Conservation (phyloP, 805 yeast species). For the Ogataea sp. region DNA sequence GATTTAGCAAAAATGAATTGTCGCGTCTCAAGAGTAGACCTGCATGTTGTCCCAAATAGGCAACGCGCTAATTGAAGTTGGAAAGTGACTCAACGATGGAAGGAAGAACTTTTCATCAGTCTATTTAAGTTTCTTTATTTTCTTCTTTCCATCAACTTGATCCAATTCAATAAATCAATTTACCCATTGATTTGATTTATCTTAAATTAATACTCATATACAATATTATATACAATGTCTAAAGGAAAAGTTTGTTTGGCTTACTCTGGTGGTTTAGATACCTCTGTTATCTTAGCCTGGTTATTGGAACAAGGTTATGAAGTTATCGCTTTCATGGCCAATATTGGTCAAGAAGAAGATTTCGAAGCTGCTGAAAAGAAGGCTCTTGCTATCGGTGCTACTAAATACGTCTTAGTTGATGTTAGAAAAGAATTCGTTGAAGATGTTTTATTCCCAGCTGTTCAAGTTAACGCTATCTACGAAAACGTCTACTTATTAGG, state of each 20-base stretch:
- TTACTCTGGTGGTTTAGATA: conserved; percentile 98
- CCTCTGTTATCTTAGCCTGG: conserved; percentile 98
- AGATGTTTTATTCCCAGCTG: conserved; percentile 91
- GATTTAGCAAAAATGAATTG: not conserved
- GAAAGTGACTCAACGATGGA: not conserved
- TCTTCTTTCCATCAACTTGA: conserved; percentile 1
- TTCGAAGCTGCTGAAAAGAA: conserved; percentile 94
- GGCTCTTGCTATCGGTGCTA: conserved; percentile 95
- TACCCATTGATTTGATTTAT: not conserved
- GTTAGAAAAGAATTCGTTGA: conserved; percentile 93
- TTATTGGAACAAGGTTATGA: conserved; percentile 96
- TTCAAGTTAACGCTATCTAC: conserved; percentile 95
- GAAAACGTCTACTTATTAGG: conserved; percentile 96
- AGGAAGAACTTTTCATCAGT: not conserved
- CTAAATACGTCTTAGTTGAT: conserved; percentile 89
- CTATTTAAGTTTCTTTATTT: not conserved
- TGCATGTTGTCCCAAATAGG: conserved; percentile 1
- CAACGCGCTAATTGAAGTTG: not conserved
- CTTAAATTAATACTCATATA: too few species aligned
- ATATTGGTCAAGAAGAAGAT: conserved; percentile 99
- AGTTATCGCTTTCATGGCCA: conserved; percentile 96
- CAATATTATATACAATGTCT: conserved; percentile 70
- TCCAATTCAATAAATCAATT: not conserved
- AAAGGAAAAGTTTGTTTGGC: conserved; percentile 99
- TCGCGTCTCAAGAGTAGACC: too few species aligned